These are phyloP conservation scores for Kluyveromyces sp. DNA, from an alignment of 1,139 yeast species.

Conservation along the genomic window DNA sequence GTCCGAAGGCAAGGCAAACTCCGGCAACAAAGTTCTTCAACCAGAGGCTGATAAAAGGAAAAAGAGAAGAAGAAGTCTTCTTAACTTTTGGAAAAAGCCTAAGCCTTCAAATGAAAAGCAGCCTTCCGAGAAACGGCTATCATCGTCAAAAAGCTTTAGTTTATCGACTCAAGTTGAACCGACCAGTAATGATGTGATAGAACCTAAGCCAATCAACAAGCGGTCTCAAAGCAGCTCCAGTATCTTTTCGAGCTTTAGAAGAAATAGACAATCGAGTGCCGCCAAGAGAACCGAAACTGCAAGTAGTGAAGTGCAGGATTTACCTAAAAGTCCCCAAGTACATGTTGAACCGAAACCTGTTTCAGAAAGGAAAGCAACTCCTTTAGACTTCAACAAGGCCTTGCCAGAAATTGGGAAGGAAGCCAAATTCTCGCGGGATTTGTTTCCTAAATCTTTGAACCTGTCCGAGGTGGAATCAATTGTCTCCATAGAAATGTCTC, in stretches of 20 bases:
- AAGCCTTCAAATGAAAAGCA: not conserved
- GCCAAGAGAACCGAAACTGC: constrained; percentile 10
- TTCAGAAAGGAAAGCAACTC: constrained; percentile 18
- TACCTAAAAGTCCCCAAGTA: constrained; percentile 2
- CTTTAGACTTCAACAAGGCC: constrained; percentile 21
- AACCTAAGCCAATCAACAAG: constrained; percentile 14
- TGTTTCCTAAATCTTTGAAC: constrained; percentile 64
- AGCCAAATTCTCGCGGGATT: constrained; percentile 37
- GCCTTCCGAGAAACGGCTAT: constrained; percentile 14
- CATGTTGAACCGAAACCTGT: constrained; percentile 1
- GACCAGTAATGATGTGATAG: not conserved
- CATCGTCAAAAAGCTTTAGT: constrained; percentile 13
- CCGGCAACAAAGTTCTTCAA: no score
- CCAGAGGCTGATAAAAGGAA: constrained; percentile 15
- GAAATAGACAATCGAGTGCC: constrained; percentile 2
- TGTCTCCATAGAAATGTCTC: constrained; percentile 61
- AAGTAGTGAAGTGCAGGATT: not conserved
- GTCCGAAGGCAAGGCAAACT: not conserved
- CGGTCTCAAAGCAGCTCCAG: constrained; percentile 26
- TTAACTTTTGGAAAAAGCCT: constrained; percentile 31
- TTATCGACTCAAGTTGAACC: not conserved
- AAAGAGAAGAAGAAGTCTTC: constrained; percentile 30
- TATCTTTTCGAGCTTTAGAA: constrained; percentile 21
- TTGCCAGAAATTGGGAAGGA: constrained; percentile 3
- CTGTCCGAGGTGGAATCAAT: constrained; percentile 68